Base-by-base conservation (phyloP, 2,329 filamentous ascomycete genomes). In the Cordyceps cateniannulata region DNA sequence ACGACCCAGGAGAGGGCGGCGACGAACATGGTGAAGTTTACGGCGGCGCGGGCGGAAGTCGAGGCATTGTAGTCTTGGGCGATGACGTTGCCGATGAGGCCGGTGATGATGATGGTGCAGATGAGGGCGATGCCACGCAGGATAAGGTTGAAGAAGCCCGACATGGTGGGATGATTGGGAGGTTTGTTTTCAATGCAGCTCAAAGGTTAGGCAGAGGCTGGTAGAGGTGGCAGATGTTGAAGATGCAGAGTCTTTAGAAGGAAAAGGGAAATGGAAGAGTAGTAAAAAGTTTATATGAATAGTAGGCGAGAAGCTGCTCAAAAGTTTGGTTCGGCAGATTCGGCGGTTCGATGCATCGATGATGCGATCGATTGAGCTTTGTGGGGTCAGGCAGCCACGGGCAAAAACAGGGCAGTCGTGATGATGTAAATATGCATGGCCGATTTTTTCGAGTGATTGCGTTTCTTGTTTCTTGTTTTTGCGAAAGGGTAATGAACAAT, bases 1-100 rank as follows among this genome's bases (percentile, higher is more conserved):
- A 82, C 81, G 35, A 91, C 69, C 85, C 89, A 88, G 47, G 81
- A 81, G 64, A 90, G 78, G 1, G 83, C 81, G 40, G 83, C 79
- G 65, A 87, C 84, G 72, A 92, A 93, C 77, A 93, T 87, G 73
- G 83, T 79, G 70, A 83, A 85, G 75, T 85, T 85, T 72, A 85
- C 70, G 65, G 81, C 76, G n/a, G 79, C 73, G 63, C 68, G 72
- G 62, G 77, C 77, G 14, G 75, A 73, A 24, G 67, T 68, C 22
- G 75, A 70, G 57, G 76, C 79, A 66, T 76, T 70, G 56, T 74
- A 67, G 69, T 82, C 82, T 68, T 62, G 73, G 55, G 80, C 79
- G 62, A 85, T 83, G 67, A 84, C 79, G 65, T 85, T 85, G 68
- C 83, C 83, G 65, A 85, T 77, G 61, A 85, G 77, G 38, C 77